phyloP scores from a whole-genome alignment of 495 filamentous ascomycete genomes.

The Daldinia vernicosa region DNA sequence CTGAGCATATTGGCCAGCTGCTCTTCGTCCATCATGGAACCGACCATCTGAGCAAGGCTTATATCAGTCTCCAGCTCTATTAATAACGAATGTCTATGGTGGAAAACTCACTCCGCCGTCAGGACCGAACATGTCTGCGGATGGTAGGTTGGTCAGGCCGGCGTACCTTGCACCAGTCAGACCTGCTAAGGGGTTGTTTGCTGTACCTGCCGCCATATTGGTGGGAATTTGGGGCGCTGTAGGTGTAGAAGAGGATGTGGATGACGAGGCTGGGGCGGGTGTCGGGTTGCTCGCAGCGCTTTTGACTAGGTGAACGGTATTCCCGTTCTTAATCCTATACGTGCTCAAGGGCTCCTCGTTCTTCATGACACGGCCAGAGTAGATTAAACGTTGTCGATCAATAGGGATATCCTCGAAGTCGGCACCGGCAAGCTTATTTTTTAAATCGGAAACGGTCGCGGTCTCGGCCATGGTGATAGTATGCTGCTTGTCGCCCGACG shows the following conservation, averaged over 20 bases:
- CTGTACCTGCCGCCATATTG: slow-evolving; percentile 91
- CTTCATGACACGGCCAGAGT: slow-evolving; percentile 95
- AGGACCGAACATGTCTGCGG: slow-evolving; percentile 89
- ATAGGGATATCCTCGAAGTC: slow-evolving; percentile 86
- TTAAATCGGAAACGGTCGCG: slow-evolving; percentile 85
- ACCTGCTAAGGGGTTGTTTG: slow-evolving; percentile 87
- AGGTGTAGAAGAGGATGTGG: slow-evolving; percentile 61
- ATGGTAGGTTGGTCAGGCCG: slow-evolving; percentile 88
- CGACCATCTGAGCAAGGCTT: slow-evolving; percentile 76
- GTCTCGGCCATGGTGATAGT: slow-evolving; percentile 78
- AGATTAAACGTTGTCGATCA: slow-evolving; percentile 93
- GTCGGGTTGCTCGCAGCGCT: slow-evolving; percentile 89
- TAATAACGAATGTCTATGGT: background rate
- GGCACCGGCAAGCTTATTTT: slow-evolving; percentile 79
- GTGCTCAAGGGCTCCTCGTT: slow-evolving; percentile 82
- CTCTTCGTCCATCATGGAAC: slow-evolving; percentile 77
- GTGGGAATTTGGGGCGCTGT: slow-evolving; percentile 73
- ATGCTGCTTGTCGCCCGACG: slow-evolving; percentile 84
- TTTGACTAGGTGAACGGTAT: slow-evolving; percentile 96
- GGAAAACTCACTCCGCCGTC: slow-evolving; percentile 87
- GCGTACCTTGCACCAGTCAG: slow-evolving; percentile 95
- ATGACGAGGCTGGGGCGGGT: slow-evolving; percentile 64
- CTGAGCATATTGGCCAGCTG: slow-evolving; percentile 83
- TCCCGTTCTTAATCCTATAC: slow-evolving; percentile 95
- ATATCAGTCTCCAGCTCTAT: slow-evolving; percentile 43